Conservation (phyloP, 768 basidiomycete species). For the Filobasidium floriforme region DNA sequence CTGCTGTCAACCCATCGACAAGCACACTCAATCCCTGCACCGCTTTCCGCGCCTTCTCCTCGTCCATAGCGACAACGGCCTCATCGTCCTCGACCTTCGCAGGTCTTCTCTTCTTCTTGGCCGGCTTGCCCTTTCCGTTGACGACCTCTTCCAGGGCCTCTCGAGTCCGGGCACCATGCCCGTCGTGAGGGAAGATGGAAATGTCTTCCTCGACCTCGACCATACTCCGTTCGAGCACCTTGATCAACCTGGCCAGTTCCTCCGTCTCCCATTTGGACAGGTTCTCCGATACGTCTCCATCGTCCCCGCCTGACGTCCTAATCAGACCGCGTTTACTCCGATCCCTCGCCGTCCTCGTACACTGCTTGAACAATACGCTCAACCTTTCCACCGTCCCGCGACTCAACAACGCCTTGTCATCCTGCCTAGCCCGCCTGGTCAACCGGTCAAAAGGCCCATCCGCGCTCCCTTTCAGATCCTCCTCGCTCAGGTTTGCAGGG, state of each 20-base stretch:
- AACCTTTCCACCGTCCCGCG: slow-evolving; percentile 30
- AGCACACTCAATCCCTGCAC: slow-evolving; percentile 50
- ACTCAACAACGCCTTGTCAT: slow-evolving; percentile 55
- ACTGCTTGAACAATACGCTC: background rate
- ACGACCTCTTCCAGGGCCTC: background rate
- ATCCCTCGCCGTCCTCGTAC: slow-evolving; percentile 57
- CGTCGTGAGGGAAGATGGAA: slow-evolving; percentile 60
- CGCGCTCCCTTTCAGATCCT: slow-evolving; percentile 50
- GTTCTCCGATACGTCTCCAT: slow-evolving; percentile 48
- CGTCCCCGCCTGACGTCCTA: slow-evolving; percentile 6
- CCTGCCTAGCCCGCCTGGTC: slow-evolving; percentile 31
- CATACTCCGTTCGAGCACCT: slow-evolving; percentile 71
- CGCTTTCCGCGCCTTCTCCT: slow-evolving; percentile 49
- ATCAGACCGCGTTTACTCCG: slow-evolving; percentile 24
- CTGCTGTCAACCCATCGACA: slow-evolving; percentile 58
- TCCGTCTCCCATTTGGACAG: slow-evolving; percentile 63
- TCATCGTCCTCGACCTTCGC: slow-evolving; percentile 31
- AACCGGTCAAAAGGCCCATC: slow-evolving; percentile 26
- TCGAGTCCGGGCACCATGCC: slow-evolving; percentile 34
- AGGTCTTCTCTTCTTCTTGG: slow-evolving; percentile 40
- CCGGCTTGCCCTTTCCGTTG: slow-evolving; percentile 24
- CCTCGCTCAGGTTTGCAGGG: slow-evolving; percentile 53
- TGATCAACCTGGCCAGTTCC: slow-evolving; percentile 60
- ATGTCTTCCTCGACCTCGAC: slow-evolving; percentile 68
- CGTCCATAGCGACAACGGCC: slow-evolving; percentile 12